A percentile compares a stretch with the other conserved stretches of the same genome.
Conservation (phyloP, 768 basidiomycete species). For the Tylopilus subfusipes region DNA sequence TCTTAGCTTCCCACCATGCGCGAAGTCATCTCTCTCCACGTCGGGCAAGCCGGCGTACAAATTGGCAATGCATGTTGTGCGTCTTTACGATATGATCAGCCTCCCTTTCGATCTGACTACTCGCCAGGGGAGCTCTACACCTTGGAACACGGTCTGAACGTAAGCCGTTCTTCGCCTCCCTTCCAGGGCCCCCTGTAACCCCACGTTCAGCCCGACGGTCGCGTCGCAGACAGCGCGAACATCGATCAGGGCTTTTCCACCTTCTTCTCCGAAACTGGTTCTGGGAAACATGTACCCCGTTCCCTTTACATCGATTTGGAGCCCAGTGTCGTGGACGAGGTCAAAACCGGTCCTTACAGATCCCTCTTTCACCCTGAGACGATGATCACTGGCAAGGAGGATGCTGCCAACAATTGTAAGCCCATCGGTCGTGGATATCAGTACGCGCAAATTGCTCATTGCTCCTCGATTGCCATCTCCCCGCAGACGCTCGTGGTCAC, state of each 20-base stretch:
- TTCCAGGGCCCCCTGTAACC: slow-evolving; percentile 13
- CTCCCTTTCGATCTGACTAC: slow-evolving; percentile 8
- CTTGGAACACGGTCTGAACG: slow-evolving; percentile 93
- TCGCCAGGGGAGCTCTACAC: slow-evolving; percentile 92
- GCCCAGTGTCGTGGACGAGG: slow-evolving; percentile 93
- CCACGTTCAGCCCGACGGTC: slow-evolving; percentile 78
- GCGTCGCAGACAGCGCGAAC: slow-evolving; percentile 50
- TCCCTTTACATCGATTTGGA: slow-evolving; percentile 96
- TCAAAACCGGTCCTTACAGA: slow-evolving; percentile 88
- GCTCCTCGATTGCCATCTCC: slow-evolving; percentile 5
- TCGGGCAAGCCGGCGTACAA: slow-evolving; percentile 95
- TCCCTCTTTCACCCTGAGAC: slow-evolving; percentile 97
- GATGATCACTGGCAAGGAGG: slow-evolving; percentile 96
- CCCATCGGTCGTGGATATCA: slow-evolving; percentile 6
- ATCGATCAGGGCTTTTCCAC: slow-evolving; percentile 91
- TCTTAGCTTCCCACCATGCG: slow-evolving; percentile 50
- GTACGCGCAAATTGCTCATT: slow-evolving; percentile 7
- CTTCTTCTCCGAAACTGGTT: slow-evolving; percentile 94
- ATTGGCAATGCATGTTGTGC: slow-evolving; percentile 95
- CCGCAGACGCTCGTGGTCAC: slow-evolving; percentile 92
- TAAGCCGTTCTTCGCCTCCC: slow-evolving; percentile 40
- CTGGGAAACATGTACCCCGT: slow-evolving; percentile 93
- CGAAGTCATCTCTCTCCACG: slow-evolving; percentile 94
- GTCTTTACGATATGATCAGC: slow-evolving; percentile 29
- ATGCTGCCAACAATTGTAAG: slow-evolving; percentile 98